phyloP scores from a whole-genome alignment of 2,329 filamentous ascomycete genomes.

The Talaromyces sp. region DNA sequence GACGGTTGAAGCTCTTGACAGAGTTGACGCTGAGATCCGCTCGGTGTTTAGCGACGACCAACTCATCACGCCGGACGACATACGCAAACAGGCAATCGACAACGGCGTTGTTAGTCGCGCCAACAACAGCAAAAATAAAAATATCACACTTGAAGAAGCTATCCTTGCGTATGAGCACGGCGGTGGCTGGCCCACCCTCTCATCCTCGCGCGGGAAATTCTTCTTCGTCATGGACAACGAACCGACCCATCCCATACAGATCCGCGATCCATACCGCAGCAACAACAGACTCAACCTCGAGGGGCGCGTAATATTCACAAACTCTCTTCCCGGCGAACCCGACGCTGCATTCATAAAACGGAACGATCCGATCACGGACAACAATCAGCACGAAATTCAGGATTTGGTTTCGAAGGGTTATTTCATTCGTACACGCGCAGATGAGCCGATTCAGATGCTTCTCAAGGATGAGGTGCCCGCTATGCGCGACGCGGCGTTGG shows the following conservation, averaged over 20 bases:
- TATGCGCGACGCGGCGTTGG: conserved; percentile 17
- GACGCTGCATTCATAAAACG: conserved; percentile 19
- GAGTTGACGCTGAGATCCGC: conserved; percentile 18
- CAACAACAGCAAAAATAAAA: neutral
- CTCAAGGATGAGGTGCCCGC: conserved; percentile 3
- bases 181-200: conserved; percentile 17
- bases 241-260: conserved; percentile 17
- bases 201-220: conserved; percentile 14
- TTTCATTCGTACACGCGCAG: conserved; percentile 16
- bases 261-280: conserved; percentile 16
- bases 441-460: conserved; percentile 17
- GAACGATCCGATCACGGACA: conserved; percentile 13
- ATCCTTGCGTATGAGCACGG: conserved; percentile 12
- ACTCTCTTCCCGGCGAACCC: conserved; percentile 14
- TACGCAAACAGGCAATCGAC: conserved; percentile 14
- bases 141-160: conserved; percentile 17
- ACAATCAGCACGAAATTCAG: conserved; percentile 16
- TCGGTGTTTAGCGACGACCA: conserved; percentile 14
- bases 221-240: conserved; percentile 20
- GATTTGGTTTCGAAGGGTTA: conserved; percentile 16
- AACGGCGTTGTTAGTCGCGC: neutral
- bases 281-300: conserved; percentile 14
- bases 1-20: conserved; percentile 14
- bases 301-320: conserved; percentile 18
- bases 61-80: conserved; percentile 17